Conservation (phyloP, 192 early-diverging fungal species). For the Dispira simplex region DNA sequence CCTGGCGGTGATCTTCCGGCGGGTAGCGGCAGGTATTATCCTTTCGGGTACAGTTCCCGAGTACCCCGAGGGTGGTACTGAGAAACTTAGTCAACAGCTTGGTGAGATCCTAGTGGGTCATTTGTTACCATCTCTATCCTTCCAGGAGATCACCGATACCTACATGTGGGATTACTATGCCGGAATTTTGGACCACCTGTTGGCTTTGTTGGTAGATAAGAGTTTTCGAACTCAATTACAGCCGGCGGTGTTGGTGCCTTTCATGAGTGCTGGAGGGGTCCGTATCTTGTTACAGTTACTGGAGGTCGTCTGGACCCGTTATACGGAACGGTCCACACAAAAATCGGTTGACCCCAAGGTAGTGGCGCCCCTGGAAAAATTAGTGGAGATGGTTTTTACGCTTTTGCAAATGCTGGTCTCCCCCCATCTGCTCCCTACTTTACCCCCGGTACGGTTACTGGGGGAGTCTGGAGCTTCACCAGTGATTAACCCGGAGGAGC, state of each 20-base stretch:
- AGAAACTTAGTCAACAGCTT: background rate
- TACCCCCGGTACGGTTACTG: background rate
- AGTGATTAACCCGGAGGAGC: no score
- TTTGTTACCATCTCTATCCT: background rate
- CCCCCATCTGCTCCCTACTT: constrained; percentile 62
- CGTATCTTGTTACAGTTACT: background rate
- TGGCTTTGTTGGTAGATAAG: background rate
- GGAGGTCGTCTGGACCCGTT: constrained; percentile 10
- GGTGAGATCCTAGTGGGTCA: background rate
- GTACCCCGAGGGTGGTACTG: background rate
- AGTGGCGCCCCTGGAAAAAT: constrained; percentile 32
- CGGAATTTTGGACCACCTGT: constrained; percentile 2
- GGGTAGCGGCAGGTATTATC: background rate
- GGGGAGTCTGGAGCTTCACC: no score
- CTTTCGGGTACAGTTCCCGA: background rate
- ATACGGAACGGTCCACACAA: constrained; percentile 6
- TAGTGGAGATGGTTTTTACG: constrained; percentile 43
- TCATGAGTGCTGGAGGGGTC: background rate
- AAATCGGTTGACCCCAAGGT: constrained; percentile 15
- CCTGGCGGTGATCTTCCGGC: constrained; percentile 1
- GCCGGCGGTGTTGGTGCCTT: background rate
- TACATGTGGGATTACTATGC: background rate
- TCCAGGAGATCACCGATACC: no score
- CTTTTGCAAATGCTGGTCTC: constrained; percentile 49
- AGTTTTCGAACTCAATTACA: background rate